Evolutionary conservation across 345 rosid species (phyloP), one percentile per base, ranked within the genome.

Genomic region (Salix udensis): DNA sequence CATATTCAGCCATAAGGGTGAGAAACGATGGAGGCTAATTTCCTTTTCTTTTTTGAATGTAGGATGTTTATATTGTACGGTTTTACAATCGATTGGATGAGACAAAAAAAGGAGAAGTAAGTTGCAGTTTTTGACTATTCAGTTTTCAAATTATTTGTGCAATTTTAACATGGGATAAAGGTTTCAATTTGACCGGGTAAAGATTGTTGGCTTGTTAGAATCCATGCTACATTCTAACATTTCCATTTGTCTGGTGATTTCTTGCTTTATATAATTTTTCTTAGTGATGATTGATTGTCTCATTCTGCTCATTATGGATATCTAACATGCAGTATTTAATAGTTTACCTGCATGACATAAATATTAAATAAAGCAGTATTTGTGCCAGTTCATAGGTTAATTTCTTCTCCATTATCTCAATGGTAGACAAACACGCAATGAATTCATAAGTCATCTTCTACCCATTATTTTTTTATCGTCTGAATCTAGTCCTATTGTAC

Each of bases 31-130:
- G 4, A 6, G 10, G 72, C 58, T 39, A 26, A 21, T 34, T 34
- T 34, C 61, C 16, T 68, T 34, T 46, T 34, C 0, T 28, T 23
- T 52, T 48, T 16, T 60, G 48, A 28, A 16, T 46, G 86, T 78
- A 96, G 98, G 99, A 96, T 73, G 69, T 93, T 55, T 93, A 93
- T 69, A 91, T 87, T 72, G 69, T 93, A 74, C 89, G 89, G 76
- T 89, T 96, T 82, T 92, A 85, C 78, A 93, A 79, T 62, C 87
- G 94, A 77, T 82, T 91, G 87, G 98, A 93, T 68, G 96, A 93
- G 83, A 60, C 91, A 23, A 92, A 86, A 84, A 96, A 93, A 70
- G 99, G 98, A 85, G 93, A 95, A 86, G 98, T 95, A 83, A 88
- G 94, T 87, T 81, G 69, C 71, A 36, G 67, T 77, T 72, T 72